Base-by-base conservation (phyloP, 1,284 basidiomycete genomes). In the Trichosporon coremiiforme region DNA sequence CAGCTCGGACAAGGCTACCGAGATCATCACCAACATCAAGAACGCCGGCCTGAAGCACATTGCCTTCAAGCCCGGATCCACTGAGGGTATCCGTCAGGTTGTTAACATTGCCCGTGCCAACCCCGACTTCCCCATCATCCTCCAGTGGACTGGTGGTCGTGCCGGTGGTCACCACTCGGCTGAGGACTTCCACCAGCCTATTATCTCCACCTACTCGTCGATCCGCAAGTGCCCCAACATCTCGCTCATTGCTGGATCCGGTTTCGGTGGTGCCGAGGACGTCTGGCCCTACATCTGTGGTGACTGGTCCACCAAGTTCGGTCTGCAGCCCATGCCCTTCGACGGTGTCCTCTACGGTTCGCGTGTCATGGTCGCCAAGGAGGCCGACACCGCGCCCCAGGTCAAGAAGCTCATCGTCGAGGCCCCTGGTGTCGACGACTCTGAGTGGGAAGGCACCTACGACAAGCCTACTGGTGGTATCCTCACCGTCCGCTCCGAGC, bases 111-210 rank as follows among this genome's bases (percentile, higher is more conserved):
- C 97, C 31, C 89, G 92, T 60, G 88, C 94, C 73, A 95, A 98
- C 84, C 93, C 95, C 57, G 90, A 94, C 84, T 99, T 93, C 88
- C 95, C 96, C n/a, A 90, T 99, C 84, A 94, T 99, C 83, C 86
- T 98, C 74, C 96, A 98, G 82, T 98, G 96, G 96, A 99, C 96
- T 65, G 97, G 96, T 80, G 96, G 96, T 66, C 94, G 96, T 77
- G 97, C 96, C n/a, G 96, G 96, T 77, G 96, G 96, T 71, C 96
- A 99, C 79, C 96, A 98, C 86, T 95, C 93, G 12, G 98, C 90
- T 83, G 97, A 99, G 84, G 97, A 99, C 84, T 95, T 98, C 89
- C 95, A 98, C 82, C 94, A 97, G 83, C 96, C 97, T 0, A 90
- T 99, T 76, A 86, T 99, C 60, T 85, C 90, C 63, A 98, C 95